These are phyloP conservation scores for Echites panduratus DNA, from an alignment of 257 asterid genomes.

Conservation along the genomic window DNA sequence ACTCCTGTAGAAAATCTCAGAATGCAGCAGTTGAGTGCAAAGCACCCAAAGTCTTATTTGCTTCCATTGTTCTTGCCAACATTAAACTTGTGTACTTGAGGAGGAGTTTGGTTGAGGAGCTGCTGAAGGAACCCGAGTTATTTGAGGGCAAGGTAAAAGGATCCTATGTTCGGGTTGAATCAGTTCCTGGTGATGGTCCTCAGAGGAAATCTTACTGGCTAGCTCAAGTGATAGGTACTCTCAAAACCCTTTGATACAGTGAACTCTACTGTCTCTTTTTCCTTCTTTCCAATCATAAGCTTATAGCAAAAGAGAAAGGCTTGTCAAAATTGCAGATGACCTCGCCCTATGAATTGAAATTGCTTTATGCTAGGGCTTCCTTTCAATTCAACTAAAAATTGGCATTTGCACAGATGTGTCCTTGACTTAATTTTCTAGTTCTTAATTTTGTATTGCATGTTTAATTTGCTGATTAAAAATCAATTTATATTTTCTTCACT, in stretches of 20 bases:
- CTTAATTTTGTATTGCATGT: too few species aligned
- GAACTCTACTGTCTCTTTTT: not conserved
- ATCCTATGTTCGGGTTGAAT: constrained; percentile 51
- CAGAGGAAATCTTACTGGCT: constrained; percentile 40
- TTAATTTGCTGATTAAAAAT: too few species aligned
- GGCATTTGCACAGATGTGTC: too few species aligned
- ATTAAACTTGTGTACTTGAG: constrained; percentile 63
- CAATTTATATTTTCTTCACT: too few species aligned
- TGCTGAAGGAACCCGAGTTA: constrained; percentile 50
- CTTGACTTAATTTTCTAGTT: too few species aligned
- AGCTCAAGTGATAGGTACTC: constrained; percentile 65
- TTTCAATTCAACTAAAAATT: too few species aligned
- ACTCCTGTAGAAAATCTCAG: constrained; percentile 14
- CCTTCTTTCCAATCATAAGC: too few species aligned
- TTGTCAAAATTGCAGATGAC: not conserved
- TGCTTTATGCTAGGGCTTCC: too few species aligned
- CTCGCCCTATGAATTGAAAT: not conserved
- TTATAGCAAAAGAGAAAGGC: not conserved
- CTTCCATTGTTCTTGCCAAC: constrained; percentile 53
- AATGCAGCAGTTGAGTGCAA: constrained; percentile 16
- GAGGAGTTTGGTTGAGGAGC: constrained; percentile 45
- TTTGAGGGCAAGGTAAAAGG: constrained; percentile 62
- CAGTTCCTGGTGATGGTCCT: constrained; percentile 30
- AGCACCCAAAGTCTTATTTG: constrained; percentile 31
- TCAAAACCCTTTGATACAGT: not conserved